Evolutionary conservation across 805 yeast genomes (phyloP), one percentile per base, ranked within the genome.

Genomic region (Candida pini): DNA sequence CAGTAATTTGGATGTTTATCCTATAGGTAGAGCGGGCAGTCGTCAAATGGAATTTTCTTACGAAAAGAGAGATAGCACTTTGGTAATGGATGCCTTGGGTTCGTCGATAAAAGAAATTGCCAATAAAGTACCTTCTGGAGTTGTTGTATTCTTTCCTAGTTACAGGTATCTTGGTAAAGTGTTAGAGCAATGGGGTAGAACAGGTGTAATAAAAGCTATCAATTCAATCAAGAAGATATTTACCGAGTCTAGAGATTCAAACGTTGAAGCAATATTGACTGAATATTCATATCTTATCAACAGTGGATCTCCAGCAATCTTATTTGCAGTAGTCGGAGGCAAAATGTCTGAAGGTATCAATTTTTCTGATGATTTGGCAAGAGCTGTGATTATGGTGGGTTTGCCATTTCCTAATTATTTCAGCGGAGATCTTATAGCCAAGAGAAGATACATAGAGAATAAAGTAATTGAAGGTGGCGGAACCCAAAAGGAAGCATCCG

Each of bases 301-400:
- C 0, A 41, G 47, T 7, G 28, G 35, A 17, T 44, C 51, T 4
- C 90, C 92, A 2, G 89, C 94, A 0, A 47, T 83, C 2, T 56
- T 89, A 4, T 63, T 90, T 19, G 78, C 96, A 0, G 95, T 90
- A 1, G 95, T 90, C 12, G 96, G 96, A 2, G 97, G 97, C 0
- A 81, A 81, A 50, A 67, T 89, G 61, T 85, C 95, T 0, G 97
- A 89, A 56, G 97, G 97, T 5, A 90, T 89, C 28, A 89, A 89
- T 53, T 89, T 90, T 54, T 74, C 89, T 9, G 90, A 88, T 50
- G 77, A 81, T 26, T 60, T 90, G n/a, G 96, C 96, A 1, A 66
- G 97, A 38, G 88, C 85, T 0, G 89, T 90, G 0, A 63, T 85
- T 2, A 81, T 90, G 82, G 66, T 86, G 9, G 97, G 97, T 0